Percentiles rank a stretch among this genome's conserved stretches.
phyloP scores from a whole-genome alignment of 805 yeast genomes.

The Diddensiella transvaalensis region DNA sequence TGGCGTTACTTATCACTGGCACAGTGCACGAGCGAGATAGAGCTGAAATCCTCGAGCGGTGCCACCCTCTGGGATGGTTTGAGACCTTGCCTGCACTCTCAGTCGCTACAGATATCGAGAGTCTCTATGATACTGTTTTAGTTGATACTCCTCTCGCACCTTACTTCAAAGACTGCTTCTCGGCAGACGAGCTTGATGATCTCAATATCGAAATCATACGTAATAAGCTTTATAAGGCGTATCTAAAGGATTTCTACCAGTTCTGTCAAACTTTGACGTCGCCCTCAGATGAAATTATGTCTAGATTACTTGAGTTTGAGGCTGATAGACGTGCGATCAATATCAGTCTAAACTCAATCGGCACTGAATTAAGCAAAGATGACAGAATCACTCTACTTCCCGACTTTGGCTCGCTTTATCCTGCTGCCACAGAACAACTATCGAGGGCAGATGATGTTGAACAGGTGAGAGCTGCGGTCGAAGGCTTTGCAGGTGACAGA shows the following conservation, averaged over 20 bases:
- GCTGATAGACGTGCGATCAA: constrained; percentile 94
- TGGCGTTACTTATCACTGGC: constrained; percentile 92
- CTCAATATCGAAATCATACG: constrained; percentile 92
- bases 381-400: constrained; percentile 77
- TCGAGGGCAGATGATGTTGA: constrained; percentile 83
- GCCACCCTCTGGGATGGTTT: constrained; percentile 98
- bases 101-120: constrained; percentile 91
- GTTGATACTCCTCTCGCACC: constrained; percentile 98
- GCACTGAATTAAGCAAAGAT: constrained; percentile 69
- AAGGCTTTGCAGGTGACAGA: constrained; percentile 28
- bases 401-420: constrained; percentile 73
- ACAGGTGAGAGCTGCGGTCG: constrained; percentile 51
- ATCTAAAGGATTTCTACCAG: constrained; percentile 77
- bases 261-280: constrained; percentile 63
- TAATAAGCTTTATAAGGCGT: constrained; percentile 88
- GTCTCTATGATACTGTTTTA: constrained; percentile 86
- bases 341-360: constrained; percentile 84
- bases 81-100: constrained; percentile 94
- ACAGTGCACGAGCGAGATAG: constrained; percentile 93
- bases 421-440: constrained; percentile 68
- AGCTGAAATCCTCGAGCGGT: constrained; percentile 79
- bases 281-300: constrained; percentile 84
- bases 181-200: constrained; percentile 85
- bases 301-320: constrained; percentile 73
- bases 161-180: constrained; percentile 83